These are phyloP conservation scores for Fusarium clavum DNA, from an alignment of 2,329 filamentous ascomycete genomes.

Conservation along the genomic window DNA sequence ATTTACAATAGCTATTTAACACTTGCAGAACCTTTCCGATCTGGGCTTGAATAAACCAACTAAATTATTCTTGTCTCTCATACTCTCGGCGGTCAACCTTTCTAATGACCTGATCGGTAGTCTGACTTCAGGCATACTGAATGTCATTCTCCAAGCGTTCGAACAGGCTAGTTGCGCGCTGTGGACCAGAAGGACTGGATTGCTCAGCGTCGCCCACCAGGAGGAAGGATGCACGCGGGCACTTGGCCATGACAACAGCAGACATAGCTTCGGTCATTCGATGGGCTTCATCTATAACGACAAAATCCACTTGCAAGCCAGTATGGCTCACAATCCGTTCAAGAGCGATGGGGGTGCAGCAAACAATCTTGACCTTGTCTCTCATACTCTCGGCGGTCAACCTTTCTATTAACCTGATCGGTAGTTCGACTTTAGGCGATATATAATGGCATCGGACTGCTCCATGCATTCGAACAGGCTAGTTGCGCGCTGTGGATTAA, in stretches of 20 bases:
- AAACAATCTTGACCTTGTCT: background rate
- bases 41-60: background rate
- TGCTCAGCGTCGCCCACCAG: background rate
- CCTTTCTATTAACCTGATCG: too few species aligned
- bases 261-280: background rate
- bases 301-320: background rate
- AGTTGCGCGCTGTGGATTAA: too few species aligned
- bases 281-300: background rate
- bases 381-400: too few species aligned
- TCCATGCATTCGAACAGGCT: too few species aligned
- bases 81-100: background rate
- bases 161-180: background rate
- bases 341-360: background rate
- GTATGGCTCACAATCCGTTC: background rate
- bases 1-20: background rate
- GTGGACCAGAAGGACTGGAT: too few species aligned
- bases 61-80: background rate
- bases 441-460: too few species aligned
- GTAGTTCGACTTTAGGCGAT: too few species aligned
- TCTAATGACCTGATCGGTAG: background rate
- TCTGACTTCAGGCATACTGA: too few species aligned
- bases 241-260: background rate
- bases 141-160: background rate
- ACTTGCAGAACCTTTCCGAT: background rate
- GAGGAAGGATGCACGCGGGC: background rate